Percentiles rank a stretch among this genome's conserved stretches.
Evolutionary conservation across 2,329 filamentous ascomycete genomes (phyloP).

Genomic region (Fusarium siculi): DNA sequence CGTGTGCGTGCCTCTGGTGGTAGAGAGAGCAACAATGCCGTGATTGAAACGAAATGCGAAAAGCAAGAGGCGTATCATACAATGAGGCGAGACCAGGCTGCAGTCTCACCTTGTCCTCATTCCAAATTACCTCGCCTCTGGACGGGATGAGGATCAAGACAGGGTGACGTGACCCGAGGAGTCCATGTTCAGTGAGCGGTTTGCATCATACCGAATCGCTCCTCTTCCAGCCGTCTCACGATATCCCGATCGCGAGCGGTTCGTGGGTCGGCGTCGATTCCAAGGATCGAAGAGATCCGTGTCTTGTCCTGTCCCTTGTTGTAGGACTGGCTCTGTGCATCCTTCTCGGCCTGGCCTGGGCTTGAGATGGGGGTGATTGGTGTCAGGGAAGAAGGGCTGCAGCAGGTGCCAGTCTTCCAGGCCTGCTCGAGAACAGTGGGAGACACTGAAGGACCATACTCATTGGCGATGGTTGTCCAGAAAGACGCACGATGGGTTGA

Average conservation of each 20-base stretch:
- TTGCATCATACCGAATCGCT: conserved; percentile 52
- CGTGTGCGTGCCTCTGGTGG: conserved; percentile 4
- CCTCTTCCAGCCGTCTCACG: conserved; percentile 66
- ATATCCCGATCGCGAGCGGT: conserved; percentile 68
- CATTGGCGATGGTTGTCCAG: conserved; percentile 76
- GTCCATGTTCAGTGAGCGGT: conserved; percentile 36
- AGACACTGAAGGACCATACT: conserved; percentile 74
- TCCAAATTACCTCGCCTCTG: conserved; percentile 16
- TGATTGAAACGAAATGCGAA: conserved; percentile 35
- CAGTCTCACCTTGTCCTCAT: conserved; percentile 20
- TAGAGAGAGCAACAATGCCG: conserved; percentile 25
- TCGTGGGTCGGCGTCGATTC: conserved; percentile 67
- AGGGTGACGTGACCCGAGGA: conserved; percentile 1
- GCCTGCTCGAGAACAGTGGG: conserved; percentile 75
- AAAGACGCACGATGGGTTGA: conserved; percentile 75
- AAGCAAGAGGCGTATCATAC: conserved; percentile 37
- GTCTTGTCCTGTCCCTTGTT: conserved; percentile 63
- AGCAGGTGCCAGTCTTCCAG: conserved; percentile 66
- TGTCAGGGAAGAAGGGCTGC: conserved; percentile 52
- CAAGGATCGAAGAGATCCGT: conserved; percentile 71
- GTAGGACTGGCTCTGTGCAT: conserved; percentile 48
- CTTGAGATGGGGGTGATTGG: conserved; percentile 66
- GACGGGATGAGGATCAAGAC: conserved; percentile 15
- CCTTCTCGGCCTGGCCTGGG: conserved; percentile 59
- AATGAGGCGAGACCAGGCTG: conserved; percentile 7